Evolutionary conservation across 495 filamentous ascomycete species (phyloP), one percentile per base, ranked within the genome.

Genomic region (Penicillium verhagenii): DNA sequence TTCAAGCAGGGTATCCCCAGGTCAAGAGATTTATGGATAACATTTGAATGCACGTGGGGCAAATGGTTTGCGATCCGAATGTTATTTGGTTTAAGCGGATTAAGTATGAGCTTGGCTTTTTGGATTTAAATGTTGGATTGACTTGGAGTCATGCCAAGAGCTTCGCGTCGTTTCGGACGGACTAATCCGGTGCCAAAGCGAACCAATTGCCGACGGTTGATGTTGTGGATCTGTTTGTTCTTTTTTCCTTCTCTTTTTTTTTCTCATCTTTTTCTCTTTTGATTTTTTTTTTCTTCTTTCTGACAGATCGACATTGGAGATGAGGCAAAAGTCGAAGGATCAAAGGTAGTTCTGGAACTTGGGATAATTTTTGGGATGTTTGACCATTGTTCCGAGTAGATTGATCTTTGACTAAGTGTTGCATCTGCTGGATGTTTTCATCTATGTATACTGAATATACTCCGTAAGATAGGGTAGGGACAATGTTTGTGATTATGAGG

Each of bases 101-200:
- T 31, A 35, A 16, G 33, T 35, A n/a, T 47, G 19, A 29, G 29
- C 18, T 21, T 11, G 3, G 28, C 13, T n/a, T 35, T 26, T 6
- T n/a, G n/a, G n/a, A 26, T 21, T 54, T 48, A 29, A n/a, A 31
- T 54, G 31, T 19, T 38, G 18, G 7, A 48, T 54, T 50, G 45
- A 40, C 42, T 38, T 37, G 33, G 29, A 35, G n/a, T 35, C 6
- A 35, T 35, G 33, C 33, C 33, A 35, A 35, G 33, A 35, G 33
- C 33, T 35, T 35, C 33, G 33, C 16, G 33, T 13, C 33, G 14
- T 35, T 31, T 9, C 16, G 13, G 33, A n/a, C 14, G 33, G 33
- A n/a, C 14, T n/a, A n/a, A 35, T 16, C 16, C 33, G 33, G 33
- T 14, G 13, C 33, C 16, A 31, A 31, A 14, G n/a, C n/a, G 33